Base-by-base conservation (phyloP, 768 basidiomycete genomes). In the Cyclocybe aegerita region DNA sequence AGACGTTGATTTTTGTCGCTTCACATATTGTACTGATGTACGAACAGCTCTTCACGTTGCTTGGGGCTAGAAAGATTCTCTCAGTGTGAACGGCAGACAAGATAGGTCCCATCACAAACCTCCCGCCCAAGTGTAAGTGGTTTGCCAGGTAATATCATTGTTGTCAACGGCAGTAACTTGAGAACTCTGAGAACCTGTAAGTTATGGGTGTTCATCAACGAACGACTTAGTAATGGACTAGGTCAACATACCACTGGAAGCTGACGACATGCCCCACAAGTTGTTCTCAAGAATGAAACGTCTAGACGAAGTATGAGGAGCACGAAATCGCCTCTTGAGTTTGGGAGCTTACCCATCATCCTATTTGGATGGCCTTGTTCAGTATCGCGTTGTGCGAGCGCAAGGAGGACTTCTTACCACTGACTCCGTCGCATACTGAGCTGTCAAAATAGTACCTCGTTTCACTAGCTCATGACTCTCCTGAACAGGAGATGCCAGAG, bases 31-130 rank as follows among this genome's bases (percentile, higher is more conserved):
- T 11, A 10, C n/a, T 9, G 29, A 58, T 48, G 54, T 6, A 58
- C 60, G 14, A 41, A 70, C 66, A 70, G 61, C 68, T 70, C 58
- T 70, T 70, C 33, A 70, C 68, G 62, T 56, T 6, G 47, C 52
- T 48, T 39, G 46, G 14, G 8, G 30, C 15, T 31, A 39, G 31
- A 35, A 45, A 10, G 15, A 23, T 45, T 10, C 3, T n/a, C 17
- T 11, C 37, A 23, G 23, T 23, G 23, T 23, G 23, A 29, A 39
- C 11, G 9, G 16, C 29, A 42, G 43, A 52, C 29, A 48, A 34
- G 11, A 15, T 8, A 42, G 15, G 29, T 46, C 9, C 12, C 11
- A 29, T 46, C n/a, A 46, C 45, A 32, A 55, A 65, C 67, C 64
- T 51, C 65, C 67, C 30, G 54, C 48, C 68, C 68, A 70, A 39